phyloP scores from a whole-genome alignment of 108 stramenopile genomes.

The Epithemia pelagica region DNA sequence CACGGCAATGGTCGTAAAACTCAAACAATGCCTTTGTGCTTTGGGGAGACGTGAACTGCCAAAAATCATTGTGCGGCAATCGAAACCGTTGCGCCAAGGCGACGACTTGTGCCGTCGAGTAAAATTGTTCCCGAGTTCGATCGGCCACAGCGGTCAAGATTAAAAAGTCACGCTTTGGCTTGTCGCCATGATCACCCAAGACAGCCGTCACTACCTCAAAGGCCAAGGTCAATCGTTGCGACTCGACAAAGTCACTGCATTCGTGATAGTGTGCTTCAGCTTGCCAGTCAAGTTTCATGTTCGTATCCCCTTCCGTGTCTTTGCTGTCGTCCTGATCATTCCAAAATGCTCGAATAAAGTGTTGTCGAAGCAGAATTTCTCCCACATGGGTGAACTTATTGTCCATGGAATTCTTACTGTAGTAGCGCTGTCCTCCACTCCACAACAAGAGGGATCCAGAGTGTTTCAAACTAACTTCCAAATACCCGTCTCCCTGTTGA shows the following conservation, averaged over 20 bases:
- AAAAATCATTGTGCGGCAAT: slow-evolving; percentile 81
- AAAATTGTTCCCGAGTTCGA: slow-evolving; percentile 42
- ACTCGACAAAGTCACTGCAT: slow-evolving; percentile 53
- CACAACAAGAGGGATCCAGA: slow-evolving; percentile 85
- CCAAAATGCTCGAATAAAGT: slow-evolving; percentile 47
- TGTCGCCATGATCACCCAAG: slow-evolving; percentile 76
- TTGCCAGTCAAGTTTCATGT: neutral
- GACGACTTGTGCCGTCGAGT: slow-evolving; percentile 49
- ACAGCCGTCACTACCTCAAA: slow-evolving; percentile 75
- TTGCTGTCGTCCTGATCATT: slow-evolving; percentile 10
- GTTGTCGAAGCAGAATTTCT: slow-evolving; percentile 68
- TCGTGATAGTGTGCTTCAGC: slow-evolving; percentile 28
- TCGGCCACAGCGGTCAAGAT: slow-evolving; percentile 78
- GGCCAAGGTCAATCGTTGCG: slow-evolving; percentile 51
- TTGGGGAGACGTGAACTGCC: slow-evolving; percentile 44
- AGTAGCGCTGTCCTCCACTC: slow-evolving; percentile 73
- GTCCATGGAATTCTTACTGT: slow-evolving; percentile 73
- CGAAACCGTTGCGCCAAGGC: slow-evolving; percentile 60
- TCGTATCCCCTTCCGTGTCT: neutral
- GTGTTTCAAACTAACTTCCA: slow-evolving; percentile 83
- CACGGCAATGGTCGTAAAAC: slow-evolving; percentile 50
- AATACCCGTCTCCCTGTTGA: slow-evolving; percentile 31
- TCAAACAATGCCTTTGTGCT: slow-evolving; percentile 40
- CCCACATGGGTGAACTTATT: slow-evolving; percentile 59
- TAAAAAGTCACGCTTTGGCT: slow-evolving; percentile 63